A percentile compares a stretch with the other conserved stretches of the same genome.
Evolutionary conservation across 805 yeast genomes (phyloP).

Genomic region (Candida glaebosa): DNA sequence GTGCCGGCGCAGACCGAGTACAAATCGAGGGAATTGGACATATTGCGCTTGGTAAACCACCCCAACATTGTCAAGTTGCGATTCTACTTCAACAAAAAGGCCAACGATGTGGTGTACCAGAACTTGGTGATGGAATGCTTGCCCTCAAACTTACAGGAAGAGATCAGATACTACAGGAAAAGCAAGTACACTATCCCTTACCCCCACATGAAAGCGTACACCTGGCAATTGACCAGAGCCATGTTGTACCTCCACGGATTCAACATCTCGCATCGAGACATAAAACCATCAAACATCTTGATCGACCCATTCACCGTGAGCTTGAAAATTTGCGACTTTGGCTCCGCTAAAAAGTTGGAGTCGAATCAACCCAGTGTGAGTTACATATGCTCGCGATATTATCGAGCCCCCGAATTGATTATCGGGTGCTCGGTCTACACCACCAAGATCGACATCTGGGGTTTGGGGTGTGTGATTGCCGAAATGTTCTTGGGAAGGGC

Average conservation of each 20-base stretch:
- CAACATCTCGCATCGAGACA: conserved; percentile 80
- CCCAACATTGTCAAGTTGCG: conserved; percentile 73
- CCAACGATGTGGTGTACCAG: conserved; percentile 69
- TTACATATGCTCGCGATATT: conserved; percentile 93
- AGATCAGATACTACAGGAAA: conserved; percentile 65
- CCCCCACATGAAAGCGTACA: conserved; percentile 71
- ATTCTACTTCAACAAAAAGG: conserved; percentile 67
- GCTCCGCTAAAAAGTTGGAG: conserved; percentile 77
- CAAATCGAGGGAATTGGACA: conserved; percentile 76
- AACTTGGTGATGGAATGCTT: conserved; percentile 85
- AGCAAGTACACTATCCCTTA: conserved; percentile 62
- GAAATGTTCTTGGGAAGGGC: conserved; percentile 92
- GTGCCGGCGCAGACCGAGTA: conserved; percentile 88
- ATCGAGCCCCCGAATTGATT: conserved; percentile 93
- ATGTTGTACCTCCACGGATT: conserved; percentile 79
- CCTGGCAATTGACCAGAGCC: conserved; percentile 78
- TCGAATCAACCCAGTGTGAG: conserved; percentile 85
- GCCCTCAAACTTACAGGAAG: conserved; percentile 75
- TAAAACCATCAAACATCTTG: conserved; percentile 77
- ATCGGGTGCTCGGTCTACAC: conserved; percentile 87
- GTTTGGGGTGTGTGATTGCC: conserved; percentile 93
- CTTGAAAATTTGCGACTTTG: conserved; percentile 80
- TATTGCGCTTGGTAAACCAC: conserved; percentile 69
- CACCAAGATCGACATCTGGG: conserved; percentile 95
- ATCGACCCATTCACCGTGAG: conserved; percentile 67